phyloP scores from a whole-genome alignment of 2,329 filamentous ascomycete species.

The Fusarium penzigii region DNA sequence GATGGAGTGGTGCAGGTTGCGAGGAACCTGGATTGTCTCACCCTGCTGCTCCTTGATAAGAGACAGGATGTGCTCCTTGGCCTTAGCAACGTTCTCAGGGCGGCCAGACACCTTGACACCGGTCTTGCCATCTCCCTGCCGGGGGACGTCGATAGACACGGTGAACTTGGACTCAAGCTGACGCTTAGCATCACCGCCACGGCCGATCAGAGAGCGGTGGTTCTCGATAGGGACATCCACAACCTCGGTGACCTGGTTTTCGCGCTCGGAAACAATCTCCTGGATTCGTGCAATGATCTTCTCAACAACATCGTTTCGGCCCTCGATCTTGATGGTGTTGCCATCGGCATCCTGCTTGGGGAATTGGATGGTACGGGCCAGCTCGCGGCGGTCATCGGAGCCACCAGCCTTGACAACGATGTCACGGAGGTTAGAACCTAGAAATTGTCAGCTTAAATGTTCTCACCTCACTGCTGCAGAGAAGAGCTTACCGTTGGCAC shows the following conservation, averaged over 20 bases:
- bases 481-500: slow-evolving; percentile 71
- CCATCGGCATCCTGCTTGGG: slow-evolving; percentile 84
- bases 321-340: slow-evolving; percentile 85
- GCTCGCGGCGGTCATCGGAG: slow-evolving; percentile 78
- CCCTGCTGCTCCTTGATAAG: slow-evolving; percentile 85
- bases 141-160: slow-evolving; percentile 86
- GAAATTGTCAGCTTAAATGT: slow-evolving; percentile 31
- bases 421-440: slow-evolving; percentile 80
- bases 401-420: slow-evolving; percentile 89
- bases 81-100: slow-evolving; percentile 76
- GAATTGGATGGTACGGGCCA: slow-evolving; percentile 91
- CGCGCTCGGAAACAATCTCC: slow-evolving; percentile 77
- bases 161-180: slow-evolving; percentile 84
- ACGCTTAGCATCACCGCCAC: slow-evolving; percentile 84
- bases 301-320: slow-evolving; percentile 79
- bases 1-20: slow-evolving; percentile 78
- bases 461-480: background rate
- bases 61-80: slow-evolving; percentile 79
- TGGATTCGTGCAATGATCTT: slow-evolving; percentile 84
- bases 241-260: slow-evolving; percentile 76
- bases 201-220: slow-evolving; percentile 88
- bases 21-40: slow-evolving; percentile 83
- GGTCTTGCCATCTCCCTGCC: slow-evolving; percentile 81
- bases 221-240: slow-evolving; percentile 87
- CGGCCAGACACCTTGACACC: slow-evolving; percentile 84